Evolutionary conservation across 2,329 filamentous ascomycete species (phyloP).

Genomic region (Diplocarpon rosae): DNA sequence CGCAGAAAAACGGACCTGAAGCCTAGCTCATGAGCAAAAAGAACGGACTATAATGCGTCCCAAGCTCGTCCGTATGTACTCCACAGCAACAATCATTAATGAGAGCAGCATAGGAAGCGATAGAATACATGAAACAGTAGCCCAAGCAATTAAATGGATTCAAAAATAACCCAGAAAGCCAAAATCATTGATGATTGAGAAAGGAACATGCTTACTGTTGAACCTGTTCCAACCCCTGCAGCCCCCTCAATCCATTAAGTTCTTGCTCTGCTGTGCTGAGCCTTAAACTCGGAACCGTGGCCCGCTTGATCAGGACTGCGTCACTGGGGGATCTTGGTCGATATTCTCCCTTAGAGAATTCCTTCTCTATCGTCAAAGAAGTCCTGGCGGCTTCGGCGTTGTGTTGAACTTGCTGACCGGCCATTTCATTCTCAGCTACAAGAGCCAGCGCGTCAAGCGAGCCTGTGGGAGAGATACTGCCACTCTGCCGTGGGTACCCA

Average conservation of each 20-base stretch:
- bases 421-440: slow-evolving; percentile 17
- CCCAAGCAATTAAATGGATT: no score
- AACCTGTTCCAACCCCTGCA: no score
- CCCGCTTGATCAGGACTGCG: slow-evolving; percentile 25
- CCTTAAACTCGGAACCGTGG: slow-evolving; percentile 16
- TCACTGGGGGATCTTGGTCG: slow-evolving; percentile 27
- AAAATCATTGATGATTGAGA: no score
- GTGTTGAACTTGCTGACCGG: slow-evolving; percentile 4
- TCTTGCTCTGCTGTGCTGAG: slow-evolving; percentile 16
- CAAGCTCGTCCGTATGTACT: no score
- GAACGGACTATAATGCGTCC: no score
- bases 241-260: neutral
- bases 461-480: slow-evolving; percentile 17
- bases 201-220: no score
- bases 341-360: neutral
- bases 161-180: no score
- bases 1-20: no score
- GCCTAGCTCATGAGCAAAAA: no score
- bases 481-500: neutral
- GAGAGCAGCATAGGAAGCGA: no score
- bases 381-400: neutral
- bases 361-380: neutral
- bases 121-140: no score
- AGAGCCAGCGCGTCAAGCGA: slow-evolving; percentile 19
- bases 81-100: no score